Percentiles rank a stretch among this genome's conserved stretches.
These are phyloP conservation scores for Nissolia schottii DNA, from an alignment of 306 rosid genomes.

Conservation along the genomic window DNA sequence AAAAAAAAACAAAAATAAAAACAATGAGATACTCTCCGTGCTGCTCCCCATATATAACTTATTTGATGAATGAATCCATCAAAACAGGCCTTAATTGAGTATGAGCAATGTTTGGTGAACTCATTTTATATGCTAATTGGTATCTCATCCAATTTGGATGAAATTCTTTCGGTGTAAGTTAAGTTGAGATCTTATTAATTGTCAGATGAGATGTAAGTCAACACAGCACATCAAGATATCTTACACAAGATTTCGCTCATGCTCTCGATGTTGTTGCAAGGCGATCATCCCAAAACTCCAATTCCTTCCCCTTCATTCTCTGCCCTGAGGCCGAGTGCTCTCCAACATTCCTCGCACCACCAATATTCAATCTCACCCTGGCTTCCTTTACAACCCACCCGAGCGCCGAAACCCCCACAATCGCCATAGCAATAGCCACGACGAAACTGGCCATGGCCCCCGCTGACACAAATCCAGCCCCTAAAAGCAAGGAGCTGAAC, in stretches of 20 bases:
- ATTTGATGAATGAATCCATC: not conserved
- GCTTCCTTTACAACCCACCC: conserved; percentile 10
- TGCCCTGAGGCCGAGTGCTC: not conserved
- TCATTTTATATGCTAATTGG: no score
- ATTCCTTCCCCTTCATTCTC: not conserved
- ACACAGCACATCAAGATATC: no score
- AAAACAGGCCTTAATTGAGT: not conserved
- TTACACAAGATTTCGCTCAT: no score
- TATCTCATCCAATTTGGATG: no score
- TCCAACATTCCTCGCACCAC: not conserved
- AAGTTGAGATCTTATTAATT: no score
- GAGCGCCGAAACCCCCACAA: not conserved
- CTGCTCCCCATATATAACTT: not conserved
- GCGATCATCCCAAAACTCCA: not conserved
- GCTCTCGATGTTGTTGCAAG: not conserved
- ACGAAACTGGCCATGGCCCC: not conserved
- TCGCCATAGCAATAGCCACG: conserved; percentile 13
- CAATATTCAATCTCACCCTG: not conserved
- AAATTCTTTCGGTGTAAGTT: no score
- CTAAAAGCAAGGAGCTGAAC: conserved; percentile 20
- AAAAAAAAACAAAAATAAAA: not conserved
- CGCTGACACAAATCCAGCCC: not conserved
- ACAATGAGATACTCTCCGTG: not conserved
- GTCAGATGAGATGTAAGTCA: no score
- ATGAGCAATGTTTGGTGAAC: no score